A percentile compares a stretch with the other conserved stretches of the same genome.
Conservation (phyloP, 2,329 filamentous ascomycete genomes). For the Aspergillus pseudotamarii region DNA sequence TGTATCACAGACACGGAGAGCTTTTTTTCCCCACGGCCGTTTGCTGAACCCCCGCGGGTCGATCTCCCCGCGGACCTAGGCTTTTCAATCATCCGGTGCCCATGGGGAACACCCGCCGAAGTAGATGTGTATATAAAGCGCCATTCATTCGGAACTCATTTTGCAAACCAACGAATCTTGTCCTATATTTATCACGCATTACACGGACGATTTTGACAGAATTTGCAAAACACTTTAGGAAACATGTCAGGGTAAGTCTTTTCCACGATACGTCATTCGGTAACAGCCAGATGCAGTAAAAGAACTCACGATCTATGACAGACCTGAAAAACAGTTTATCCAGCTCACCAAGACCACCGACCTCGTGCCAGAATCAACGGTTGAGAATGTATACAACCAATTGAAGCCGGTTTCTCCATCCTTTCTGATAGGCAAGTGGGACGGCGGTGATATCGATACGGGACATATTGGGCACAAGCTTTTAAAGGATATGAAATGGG, state of each 20-base stretch:
- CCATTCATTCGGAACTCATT: not conserved
- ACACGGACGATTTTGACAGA: accelerated
- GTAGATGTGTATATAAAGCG: not conserved
- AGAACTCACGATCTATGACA: not conserved
- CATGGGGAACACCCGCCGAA: not conserved
- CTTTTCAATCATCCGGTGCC: not conserved
- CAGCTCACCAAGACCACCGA: not conserved
- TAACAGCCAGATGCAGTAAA: not conserved
- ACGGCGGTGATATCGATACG: not conserved
- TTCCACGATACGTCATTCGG: not conserved
- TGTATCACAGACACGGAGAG: not conserved
- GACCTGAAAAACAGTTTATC: not conserved
- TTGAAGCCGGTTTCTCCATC: not conserved
- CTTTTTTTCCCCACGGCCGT: not conserved
- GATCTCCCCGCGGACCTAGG: not conserved
- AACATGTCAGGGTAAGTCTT: not conserved
- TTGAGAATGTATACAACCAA: not conserved
- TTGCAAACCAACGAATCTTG: accelerated
- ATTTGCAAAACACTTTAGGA: not conserved
- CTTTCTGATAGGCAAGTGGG: not conserved
- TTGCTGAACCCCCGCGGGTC: not conserved
- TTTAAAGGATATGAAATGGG: not conserved
- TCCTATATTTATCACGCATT: accelerated
- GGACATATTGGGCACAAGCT: not conserved
- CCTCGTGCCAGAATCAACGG: not conserved